These are phyloP conservation scores for Ampelomyces quisqualis DNA, from an alignment of 2,329 filamentous ascomycete genomes.

Conservation along the genomic window DNA sequence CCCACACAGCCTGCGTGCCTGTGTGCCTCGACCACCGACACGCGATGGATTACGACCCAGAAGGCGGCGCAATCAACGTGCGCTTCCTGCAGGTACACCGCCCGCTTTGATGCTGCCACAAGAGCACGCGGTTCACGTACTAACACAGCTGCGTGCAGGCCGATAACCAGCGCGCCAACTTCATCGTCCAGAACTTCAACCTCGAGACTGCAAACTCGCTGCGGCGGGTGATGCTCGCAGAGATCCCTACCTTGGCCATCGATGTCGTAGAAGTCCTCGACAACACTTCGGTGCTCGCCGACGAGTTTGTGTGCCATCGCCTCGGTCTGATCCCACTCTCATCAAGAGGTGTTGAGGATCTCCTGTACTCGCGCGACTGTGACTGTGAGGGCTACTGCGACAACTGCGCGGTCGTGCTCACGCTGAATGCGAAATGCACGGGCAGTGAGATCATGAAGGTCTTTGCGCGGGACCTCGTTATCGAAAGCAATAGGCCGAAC, in stretches of 20 bases:
- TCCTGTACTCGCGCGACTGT: slow-evolving; percentile 90
- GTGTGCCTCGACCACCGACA: slow-evolving; percentile 9
- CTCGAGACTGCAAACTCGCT: slow-evolving; percentile 90
- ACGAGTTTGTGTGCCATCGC: slow-evolving; percentile 93
- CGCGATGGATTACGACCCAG: slow-evolving; percentile 55
- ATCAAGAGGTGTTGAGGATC: slow-evolving; percentile 76
- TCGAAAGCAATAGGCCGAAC: slow-evolving; percentile 68
- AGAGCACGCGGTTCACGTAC: slow-evolving; percentile 6
- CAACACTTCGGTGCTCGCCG: slow-evolving; percentile 93
- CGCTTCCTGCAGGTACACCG: slow-evolving; percentile 42
- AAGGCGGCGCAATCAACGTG: slow-evolving; percentile 46
- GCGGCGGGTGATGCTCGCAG: slow-evolving; percentile 85
- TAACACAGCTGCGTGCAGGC: slow-evolving; percentile 57
- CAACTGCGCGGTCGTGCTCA: slow-evolving; percentile 81
- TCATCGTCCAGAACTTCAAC: slow-evolving; percentile 85
- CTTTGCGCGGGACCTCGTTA: slow-evolving; percentile 83
- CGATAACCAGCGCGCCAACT: slow-evolving; percentile 79
- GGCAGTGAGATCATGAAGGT: slow-evolving; percentile 89
- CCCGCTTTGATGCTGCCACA: slow-evolving; percentile 19
- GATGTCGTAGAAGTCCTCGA: slow-evolving; percentile 89
- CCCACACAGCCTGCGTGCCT: slow-evolving; percentile 15
- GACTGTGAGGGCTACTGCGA: slow-evolving; percentile 96
- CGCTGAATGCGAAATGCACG: slow-evolving; percentile 81
- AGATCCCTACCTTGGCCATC: slow-evolving; percentile 92
- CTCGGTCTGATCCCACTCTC: slow-evolving; percentile 87